These are phyloP conservation scores for Oryza officinalis DNA, from an alignment of 176 grass and related monocot species.

Conservation along the genomic window DNA sequence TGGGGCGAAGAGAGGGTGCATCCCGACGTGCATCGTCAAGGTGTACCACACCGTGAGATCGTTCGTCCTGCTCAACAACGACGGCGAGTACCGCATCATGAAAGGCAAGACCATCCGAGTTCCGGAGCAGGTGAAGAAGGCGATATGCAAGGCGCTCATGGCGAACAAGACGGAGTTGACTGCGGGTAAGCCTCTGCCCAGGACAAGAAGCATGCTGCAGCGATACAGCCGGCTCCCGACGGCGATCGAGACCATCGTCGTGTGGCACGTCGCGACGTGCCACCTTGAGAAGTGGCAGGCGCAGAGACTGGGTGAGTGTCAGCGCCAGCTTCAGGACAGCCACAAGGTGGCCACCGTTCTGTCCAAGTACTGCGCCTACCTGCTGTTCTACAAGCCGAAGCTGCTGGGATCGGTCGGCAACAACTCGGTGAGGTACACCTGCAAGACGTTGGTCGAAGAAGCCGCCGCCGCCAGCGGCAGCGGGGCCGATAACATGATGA, in stretches of 20 bases:
- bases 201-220: background rate
- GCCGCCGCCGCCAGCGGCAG: background rate
- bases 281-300: background rate
- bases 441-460: constrained; percentile 9
- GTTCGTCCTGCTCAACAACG: constrained; percentile 18
- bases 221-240: background rate
- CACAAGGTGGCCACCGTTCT: background rate
- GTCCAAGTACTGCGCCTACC: constrained; percentile 52
- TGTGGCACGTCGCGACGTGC: constrained; percentile 52
- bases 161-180: background rate
- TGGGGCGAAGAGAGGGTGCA: background rate
- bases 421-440: constrained; percentile 5
- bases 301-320: background rate
- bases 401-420: constrained; percentile 16
- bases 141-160: constrained; percentile 11
- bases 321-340: background rate
- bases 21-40: background rate
- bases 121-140: background rate
- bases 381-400: constrained; percentile 44
- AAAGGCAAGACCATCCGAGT: background rate
- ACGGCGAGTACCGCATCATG: background rate
- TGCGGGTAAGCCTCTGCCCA: background rate
- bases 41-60: constrained; percentile 1
- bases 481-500: background rate
- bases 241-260: constrained; percentile 36